These are phyloP conservation scores for Aspergillus oerlinghausenensis DNA, from an alignment of 2,329 filamentous ascomycete genomes.

Conservation along the genomic window DNA sequence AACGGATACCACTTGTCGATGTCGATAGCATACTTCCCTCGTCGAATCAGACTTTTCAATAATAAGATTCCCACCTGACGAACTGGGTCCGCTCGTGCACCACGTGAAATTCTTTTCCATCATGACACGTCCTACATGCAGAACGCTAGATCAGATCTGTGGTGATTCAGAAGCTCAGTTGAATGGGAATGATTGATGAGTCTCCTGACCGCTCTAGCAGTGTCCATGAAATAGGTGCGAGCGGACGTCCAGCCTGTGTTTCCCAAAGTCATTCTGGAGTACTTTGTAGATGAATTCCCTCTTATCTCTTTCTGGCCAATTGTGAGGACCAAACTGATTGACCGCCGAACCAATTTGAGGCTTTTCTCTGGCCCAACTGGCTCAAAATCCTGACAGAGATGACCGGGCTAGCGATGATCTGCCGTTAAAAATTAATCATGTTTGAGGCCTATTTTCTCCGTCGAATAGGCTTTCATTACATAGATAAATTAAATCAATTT, in stretches of 20 bases:
- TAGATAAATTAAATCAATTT: neutral
- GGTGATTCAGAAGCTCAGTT: neutral
- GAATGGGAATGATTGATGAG: neutral
- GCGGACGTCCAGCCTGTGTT: neutral
- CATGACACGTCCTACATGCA: neutral
- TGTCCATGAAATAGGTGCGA: neutral
- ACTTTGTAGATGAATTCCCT: neutral
- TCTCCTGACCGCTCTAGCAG: neutral
- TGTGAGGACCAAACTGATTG: neutral
- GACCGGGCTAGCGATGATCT: neutral
- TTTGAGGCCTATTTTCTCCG: neutral
- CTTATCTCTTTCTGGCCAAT: neutral
- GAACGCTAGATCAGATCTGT: neutral
- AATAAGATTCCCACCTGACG: conserved; percentile 18
- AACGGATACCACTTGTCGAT: conserved; percentile 18
- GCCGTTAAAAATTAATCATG: neutral
- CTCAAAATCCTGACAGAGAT: neutral
- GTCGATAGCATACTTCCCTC: conserved; percentile 17
- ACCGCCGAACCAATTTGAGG: neutral
- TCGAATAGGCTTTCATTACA: neutral
- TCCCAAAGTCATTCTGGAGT: neutral
- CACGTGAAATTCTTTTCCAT: conserved; percentile 1
- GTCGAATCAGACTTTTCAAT: conserved; percentile 13
- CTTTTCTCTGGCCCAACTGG: neutral
- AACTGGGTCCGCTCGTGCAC: conserved; percentile 9